Conservation (phyloP, 2,329 filamentous ascomycete genomes). For the Diplodia seriata region DNA sequence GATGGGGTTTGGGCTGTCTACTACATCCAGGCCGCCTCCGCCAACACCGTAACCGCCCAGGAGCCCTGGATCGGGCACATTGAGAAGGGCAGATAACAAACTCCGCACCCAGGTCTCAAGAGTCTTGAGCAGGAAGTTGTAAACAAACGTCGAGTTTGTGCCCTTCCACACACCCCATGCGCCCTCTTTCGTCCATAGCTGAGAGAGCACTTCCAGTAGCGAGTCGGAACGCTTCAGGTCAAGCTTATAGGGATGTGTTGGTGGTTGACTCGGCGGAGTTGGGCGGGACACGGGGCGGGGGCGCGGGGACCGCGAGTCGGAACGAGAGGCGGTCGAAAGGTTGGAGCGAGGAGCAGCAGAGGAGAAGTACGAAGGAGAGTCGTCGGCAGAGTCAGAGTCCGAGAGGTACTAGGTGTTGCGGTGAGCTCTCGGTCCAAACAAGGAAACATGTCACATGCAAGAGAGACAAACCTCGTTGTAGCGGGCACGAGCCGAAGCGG, state of each 20-base stretch:
- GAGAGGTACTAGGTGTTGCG: conserved; percentile 51
- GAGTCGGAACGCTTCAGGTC: conserved; percentile 77
- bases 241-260: conserved; percentile 64
- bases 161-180: conserved; percentile 94
- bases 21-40: conserved; percentile 74
- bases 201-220: conserved; percentile 82
- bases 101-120: conserved; percentile 92
- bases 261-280: conserved; percentile 44
- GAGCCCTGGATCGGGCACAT: conserved; percentile 81
- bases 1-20: conserved; percentile 82
- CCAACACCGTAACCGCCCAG: conserved; percentile 51
- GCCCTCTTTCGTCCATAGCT: conserved; percentile 88
- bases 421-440: conserved; percentile 20
- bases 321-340: conserved; percentile 42
- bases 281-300: conserved; percentile 28
- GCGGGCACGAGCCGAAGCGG: conserved; percentile 44
- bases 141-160: conserved; percentile 90
- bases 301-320: conserved; percentile 49
- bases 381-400: conserved; percentile 77
- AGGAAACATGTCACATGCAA: conserved; percentile 33
- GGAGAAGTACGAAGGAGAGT: conserved; percentile 78
- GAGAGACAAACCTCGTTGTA: conserved; percentile 42
- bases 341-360: conserved; percentile 64
- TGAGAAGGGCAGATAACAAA: conserved; percentile 86
- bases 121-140: conserved; percentile 83